phyloP scores from a whole-genome alignment of 768 basidiomycete species.

The Boletus sp. region DNA sequence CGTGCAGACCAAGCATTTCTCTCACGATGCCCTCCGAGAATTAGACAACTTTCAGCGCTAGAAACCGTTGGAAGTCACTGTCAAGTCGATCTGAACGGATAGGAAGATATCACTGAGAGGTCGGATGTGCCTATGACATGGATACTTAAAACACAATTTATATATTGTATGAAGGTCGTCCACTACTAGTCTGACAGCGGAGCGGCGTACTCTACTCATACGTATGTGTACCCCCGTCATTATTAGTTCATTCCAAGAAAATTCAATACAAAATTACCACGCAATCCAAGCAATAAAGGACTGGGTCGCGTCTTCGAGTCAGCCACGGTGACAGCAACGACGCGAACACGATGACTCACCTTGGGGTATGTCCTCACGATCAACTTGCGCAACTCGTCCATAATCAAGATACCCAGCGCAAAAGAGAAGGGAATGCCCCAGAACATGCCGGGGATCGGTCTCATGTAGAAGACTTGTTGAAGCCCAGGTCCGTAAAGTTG shows the following conservation, averaged over 20 bases:
- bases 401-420: slow-evolving; percentile 38
- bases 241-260: neutral
- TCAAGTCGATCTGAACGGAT: too few species aligned
- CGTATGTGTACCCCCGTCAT: too few species aligned
- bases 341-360: slow-evolving; percentile 19
- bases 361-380: slow-evolving; percentile 43
- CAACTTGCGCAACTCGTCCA: slow-evolving; percentile 47
- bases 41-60: too few species aligned
- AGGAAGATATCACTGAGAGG: too few species aligned
- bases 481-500: slow-evolving; percentile 37
- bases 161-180: too few species aligned
- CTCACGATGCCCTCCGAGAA: too few species aligned
- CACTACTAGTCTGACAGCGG: too few species aligned
- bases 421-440: slow-evolving; percentile 44
- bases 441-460: slow-evolving; percentile 42
- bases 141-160: too few species aligned
- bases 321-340: neutral
- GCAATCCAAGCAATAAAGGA: slow-evolving; percentile 26
- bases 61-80: too few species aligned
- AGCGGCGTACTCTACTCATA: too few species aligned
- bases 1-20: too few species aligned
- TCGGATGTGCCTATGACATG: too few species aligned
- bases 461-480: slow-evolving; percentile 23
- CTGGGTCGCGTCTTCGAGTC: slow-evolving; percentile 4
- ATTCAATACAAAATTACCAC: slow-evolving; percentile 5